Evolutionary conservation across 306 rosid species (phyloP), one percentile per base, ranked within the genome.

Genomic region (Acacia melanoxylon): DNA sequence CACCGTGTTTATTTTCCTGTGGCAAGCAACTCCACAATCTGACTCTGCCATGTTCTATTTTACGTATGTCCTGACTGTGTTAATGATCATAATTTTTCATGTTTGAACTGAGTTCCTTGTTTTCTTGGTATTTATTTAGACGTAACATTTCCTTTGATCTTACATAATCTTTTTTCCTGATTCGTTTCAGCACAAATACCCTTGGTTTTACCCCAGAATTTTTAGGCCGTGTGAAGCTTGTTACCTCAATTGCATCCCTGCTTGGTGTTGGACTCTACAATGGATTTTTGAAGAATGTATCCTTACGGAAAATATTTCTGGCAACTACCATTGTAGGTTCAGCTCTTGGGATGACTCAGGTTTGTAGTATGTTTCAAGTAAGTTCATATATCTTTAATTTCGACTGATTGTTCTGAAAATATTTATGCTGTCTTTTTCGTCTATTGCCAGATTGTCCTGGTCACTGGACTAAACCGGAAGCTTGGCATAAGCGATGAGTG

Each of bases 11-110:
- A 89, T 95, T 87, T 93, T 95, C 89, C 85, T 93, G 89, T 95
- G 99, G 99, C 99, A 95, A 91, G 92, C 97, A 83, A 95, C 99
- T 37, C 99, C 99, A 0, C 99, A 95, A 12, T 95, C 98, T n/a
- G 99, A 95, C 75, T 95, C 98, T 51, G 99, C 98, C 54, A 95
- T 93, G 98, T 95, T 95, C 85, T 95, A 84, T 88, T 95, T 92
- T 86, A 87, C 82, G 99, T 95, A 93, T 68, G 98, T 86, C 69
- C 81, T 78, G 20, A 66, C 63, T 75, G 72, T 82, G 29, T 83
- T 80, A 75, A 37, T 73, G 19, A 25, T 74, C 83, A 69, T 83
- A 40, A 49, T 52, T 63, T 54, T 79, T 73, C 65, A 27, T 52
- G 19, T 82, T 61, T 82, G 52, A n/a, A 33, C 52, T 41, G 67